Evolutionary conservation across 768 basidiomycete species (phyloP).

Genomic region (Kwoniella mangroviensis): DNA sequence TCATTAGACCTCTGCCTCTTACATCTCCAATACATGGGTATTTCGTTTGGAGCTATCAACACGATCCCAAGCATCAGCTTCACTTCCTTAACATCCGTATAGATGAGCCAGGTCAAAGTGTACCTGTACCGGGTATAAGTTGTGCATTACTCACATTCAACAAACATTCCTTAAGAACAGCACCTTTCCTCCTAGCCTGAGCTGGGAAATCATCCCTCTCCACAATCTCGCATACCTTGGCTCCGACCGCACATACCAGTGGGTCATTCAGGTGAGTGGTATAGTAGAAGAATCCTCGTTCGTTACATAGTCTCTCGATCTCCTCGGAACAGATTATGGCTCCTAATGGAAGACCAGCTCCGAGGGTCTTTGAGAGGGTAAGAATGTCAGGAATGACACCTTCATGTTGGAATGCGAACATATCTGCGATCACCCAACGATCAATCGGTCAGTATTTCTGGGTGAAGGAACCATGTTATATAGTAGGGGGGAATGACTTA

Average conservation of each 20-base stretch:
- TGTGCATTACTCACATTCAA: slow-evolving; percentile 24
- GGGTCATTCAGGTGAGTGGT: slow-evolving; percentile 47
- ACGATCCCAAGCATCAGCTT: not conserved
- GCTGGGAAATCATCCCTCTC: slow-evolving; percentile 21
- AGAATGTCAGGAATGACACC: slow-evolving; percentile 48
- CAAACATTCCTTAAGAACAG: slow-evolving; percentile 19
- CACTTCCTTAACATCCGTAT: too few species aligned
- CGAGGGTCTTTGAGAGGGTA: slow-evolving; percentile 46
- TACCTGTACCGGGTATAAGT: too few species aligned
- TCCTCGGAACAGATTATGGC: slow-evolving; percentile 33
- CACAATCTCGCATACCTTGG: slow-evolving; percentile 36
- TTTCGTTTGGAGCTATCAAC: slow-evolving; percentile 31
- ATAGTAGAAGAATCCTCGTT: slow-evolving; percentile 41
- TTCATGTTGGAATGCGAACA: slow-evolving; percentile 46
- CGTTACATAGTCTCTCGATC: slow-evolving; percentile 26
- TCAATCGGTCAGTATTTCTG: not conserved
- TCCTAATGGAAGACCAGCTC: slow-evolving; percentile 44
- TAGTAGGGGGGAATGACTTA: too few species aligned
- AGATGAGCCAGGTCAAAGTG: too few species aligned
- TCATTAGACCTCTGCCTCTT: slow-evolving; percentile 36
- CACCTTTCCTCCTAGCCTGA: slow-evolving; percentile 20
- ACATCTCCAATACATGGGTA: slow-evolving; percentile 41
- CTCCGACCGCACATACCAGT: slow-evolving; percentile 30
- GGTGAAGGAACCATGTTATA: too few species aligned
- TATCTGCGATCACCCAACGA: slow-evolving; percentile 15